A percentile compares a stretch with the other conserved stretches of the same genome.
Evolutionary conservation across 139 green algal genomes (phyloP).

Genomic region (Trebouxia sp.): DNA sequence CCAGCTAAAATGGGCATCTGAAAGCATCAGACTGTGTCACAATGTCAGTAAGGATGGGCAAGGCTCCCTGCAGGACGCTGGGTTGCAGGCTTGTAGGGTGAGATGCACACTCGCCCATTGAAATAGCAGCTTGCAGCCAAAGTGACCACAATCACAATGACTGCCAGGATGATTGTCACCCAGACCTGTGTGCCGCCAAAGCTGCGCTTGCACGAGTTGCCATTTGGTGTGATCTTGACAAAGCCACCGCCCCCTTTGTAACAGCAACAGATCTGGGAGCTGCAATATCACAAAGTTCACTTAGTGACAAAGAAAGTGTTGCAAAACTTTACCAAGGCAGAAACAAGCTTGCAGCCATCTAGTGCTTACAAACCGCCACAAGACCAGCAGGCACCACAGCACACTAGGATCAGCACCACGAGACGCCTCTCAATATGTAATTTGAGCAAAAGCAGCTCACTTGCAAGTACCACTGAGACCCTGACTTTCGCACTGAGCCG

Average conservation of each 20-base stretch:
- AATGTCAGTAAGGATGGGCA: not conserved
- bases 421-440: too few species aligned
- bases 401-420: too few species aligned
- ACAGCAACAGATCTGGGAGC: conserved; percentile 21
- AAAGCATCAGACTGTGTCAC: too few species aligned
- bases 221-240: not conserved
- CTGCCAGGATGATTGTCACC: conserved; percentile 10
- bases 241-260: conserved; percentile 23
- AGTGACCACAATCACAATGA: not conserved
- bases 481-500: conserved; percentile 3
- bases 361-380: too few species aligned
- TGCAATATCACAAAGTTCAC: conserved; percentile 1
- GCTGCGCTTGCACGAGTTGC: conserved; percentile 2
- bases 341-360: too few species aligned
- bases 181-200: conserved; percentile 1
- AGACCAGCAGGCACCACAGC: too few species aligned
- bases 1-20: too few species aligned
- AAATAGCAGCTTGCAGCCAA: conserved; percentile 20
- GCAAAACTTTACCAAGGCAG: too few species aligned
- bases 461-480: conserved; percentile 15
- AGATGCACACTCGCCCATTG: not conserved
- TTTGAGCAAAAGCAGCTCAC: not conserved
- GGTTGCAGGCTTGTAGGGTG: conserved; percentile 22
- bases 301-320: too few species aligned
- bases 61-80: not conserved